Evolutionary conservation across 495 filamentous ascomycete species (phyloP), one percentile per base, ranked within the genome.

Genomic region (Penicillium egyptiacum): DNA sequence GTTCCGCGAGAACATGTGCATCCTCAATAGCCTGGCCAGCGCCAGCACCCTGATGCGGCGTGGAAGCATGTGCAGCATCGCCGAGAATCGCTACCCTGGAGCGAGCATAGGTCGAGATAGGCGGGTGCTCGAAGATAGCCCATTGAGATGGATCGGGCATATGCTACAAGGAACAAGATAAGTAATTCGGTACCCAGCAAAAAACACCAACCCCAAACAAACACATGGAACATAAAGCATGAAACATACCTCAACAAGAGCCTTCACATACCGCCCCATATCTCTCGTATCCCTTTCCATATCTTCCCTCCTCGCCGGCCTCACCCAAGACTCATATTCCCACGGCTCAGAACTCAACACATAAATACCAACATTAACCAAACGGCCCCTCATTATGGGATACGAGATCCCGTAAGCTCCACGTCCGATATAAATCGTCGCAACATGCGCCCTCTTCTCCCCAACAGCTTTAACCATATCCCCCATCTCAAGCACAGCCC

Each of bases 21-120:
- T 90, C 87, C 62, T 90, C 87, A 31, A 90, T 81, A 3, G 84
- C 83, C 70, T 86, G 81, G 0, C 87, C 86, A 0, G 86, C 86
- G 1, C 87, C 87, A 2, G 86, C 77, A 9, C 86, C 87, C 59
- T 89, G 85, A 61, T 89, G 86, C 0, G 87, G 88, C 3, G 86
- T 88, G 0, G 80, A 79, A 0, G 87, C 86, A 58, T 90, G 88
- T 0, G 87, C 87, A 1, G 87, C 87, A 59, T 90, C 87, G 1
- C 88, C 87, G 0, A 88, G 69, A 2, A 90, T 72, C 6, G 79
- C 81, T 0, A 89, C 61, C 0, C 77, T 74, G 2, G 78, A 80
- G 30, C 78, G 79, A 51, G 71, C 74, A 56, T 81, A 90, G 1
- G 76, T 82, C 2, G 77, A 74, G 11, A 81, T 74, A 11, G 79